These are phyloP conservation scores for Nidularia sp. DNA, from an alignment of 768 basidiomycete genomes.

Conservation along the genomic window DNA sequence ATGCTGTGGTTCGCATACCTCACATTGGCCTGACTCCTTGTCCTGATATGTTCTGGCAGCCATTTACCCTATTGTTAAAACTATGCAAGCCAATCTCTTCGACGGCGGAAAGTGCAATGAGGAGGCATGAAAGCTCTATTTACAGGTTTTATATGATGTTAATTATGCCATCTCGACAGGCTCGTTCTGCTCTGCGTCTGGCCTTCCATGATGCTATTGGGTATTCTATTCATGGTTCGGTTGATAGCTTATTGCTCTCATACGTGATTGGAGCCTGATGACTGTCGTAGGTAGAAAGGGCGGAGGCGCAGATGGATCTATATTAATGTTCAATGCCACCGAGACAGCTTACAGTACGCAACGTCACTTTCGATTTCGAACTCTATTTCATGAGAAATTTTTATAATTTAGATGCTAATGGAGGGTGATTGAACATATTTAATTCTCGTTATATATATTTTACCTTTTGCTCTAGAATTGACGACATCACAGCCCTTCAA, in stretches of 20 bases:
- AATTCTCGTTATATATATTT: constrained; percentile 4
- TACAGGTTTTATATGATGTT: constrained; percentile 11
- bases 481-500: constrained; percentile 10
- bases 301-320: constrained; percentile 25
- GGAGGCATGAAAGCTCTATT: constrained; percentile 10
- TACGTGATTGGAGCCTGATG: constrained; percentile 8
- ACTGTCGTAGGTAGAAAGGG: constrained; percentile 13
- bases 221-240: constrained; percentile 5
- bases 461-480: constrained; percentile 3
- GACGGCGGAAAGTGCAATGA: constrained; percentile 28
- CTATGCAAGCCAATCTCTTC: constrained; percentile 27
- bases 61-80: constrained; percentile 17
- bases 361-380: constrained; percentile 2
- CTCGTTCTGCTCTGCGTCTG: constrained; percentile 13
- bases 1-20: constrained; percentile 13
- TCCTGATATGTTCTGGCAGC: constrained; percentile 3
- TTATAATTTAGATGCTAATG: constrained; percentile 11
- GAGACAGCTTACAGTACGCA: constrained; percentile 16
- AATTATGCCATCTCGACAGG: background rate
- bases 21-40: background rate
- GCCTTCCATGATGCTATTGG: constrained; percentile 16
- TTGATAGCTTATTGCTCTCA: background rate
- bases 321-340: constrained; percentile 18
- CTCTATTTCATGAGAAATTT: constrained; percentile 3
- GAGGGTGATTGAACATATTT: constrained; percentile 10